phyloP scores from a whole-genome alignment of 2,329 filamentous ascomycete genomes.

The Curvularia lunata region DNA sequence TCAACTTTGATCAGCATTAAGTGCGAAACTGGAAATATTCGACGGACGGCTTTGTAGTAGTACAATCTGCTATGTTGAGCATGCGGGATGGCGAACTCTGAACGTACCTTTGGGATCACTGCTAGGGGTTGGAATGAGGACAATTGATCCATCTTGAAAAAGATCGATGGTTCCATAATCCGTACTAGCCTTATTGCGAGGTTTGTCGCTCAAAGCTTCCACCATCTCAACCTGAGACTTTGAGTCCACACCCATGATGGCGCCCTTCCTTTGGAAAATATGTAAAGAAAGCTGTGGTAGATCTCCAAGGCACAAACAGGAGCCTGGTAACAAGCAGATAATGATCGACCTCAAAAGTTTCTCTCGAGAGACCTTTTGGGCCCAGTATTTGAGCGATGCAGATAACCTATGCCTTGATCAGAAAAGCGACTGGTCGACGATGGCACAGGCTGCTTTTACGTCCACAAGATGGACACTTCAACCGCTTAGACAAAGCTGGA shows the following conservation, averaged over 20 bases:
- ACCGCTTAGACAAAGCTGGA: background rate
- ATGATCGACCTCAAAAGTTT: background rate
- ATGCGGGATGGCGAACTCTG: background rate
- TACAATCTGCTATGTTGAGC: background rate
- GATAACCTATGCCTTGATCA: background rate
- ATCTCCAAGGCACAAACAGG: background rate
- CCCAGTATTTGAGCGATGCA: background rate
- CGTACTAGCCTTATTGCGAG: background rate
- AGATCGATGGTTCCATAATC: background rate
- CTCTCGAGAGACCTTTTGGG: background rate
- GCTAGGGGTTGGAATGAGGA: background rate
- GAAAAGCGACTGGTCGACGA: background rate
- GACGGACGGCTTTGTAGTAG: background rate
- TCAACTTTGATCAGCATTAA: background rate
- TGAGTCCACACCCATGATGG: background rate
- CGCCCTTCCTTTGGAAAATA: background rate
- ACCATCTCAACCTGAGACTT: background rate
- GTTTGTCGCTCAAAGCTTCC: background rate
- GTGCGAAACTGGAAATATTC: background rate
- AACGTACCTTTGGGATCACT: background rate
- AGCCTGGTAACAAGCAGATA: background rate
- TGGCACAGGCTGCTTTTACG: background rate
- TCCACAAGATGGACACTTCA: background rate
- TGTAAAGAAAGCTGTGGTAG: background rate
- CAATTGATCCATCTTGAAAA: background rate